Conservation (phyloP, 495 filamentous ascomycete genomes). For the Jackrogersella multiformis region DNA sequence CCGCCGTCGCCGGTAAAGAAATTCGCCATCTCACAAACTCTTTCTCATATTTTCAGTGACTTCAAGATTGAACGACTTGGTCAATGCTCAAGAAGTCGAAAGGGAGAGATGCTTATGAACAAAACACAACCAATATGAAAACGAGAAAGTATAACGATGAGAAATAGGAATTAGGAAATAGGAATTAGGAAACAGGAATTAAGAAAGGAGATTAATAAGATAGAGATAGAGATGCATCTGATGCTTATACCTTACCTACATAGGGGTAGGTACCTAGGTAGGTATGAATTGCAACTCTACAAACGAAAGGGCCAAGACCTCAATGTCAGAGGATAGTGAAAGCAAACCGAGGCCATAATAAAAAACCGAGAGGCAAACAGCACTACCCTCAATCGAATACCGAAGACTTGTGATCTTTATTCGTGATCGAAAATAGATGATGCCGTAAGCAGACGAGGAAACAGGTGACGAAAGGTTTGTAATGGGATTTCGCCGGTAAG, state of each 20-base stretch:
- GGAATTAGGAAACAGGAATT: too few species aligned
- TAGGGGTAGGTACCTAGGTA: too few species aligned
- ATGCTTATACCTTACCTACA: too few species aligned
- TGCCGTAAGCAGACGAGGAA: conserved; percentile 9
- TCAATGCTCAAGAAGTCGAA: too few species aligned
- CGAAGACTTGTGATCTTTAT: not conserved
- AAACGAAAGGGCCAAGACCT: not conserved
- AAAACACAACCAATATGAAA: too few species aligned
- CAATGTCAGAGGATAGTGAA: not conserved
- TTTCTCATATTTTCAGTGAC: not conserved
- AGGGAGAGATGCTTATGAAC: too few species aligned
- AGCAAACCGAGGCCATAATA: not conserved
- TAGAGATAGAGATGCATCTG: too few species aligned
- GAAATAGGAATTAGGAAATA: not conserved
- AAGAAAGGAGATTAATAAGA: not conserved
- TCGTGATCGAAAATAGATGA: conserved; percentile 17
- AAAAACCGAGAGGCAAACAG: conserved; percentile 7
- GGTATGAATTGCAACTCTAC: not conserved
- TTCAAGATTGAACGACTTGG: not conserved
- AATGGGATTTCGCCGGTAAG: not conserved
- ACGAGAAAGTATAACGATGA: too few species aligned
- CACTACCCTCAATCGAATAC: not conserved
- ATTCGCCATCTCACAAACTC: not conserved
- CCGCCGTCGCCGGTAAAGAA: not conserved
- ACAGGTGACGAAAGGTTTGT: not conserved